phyloP scores from a whole-genome alignment of 139 green algal genomes.

The Picochlorum sp. region DNA sequence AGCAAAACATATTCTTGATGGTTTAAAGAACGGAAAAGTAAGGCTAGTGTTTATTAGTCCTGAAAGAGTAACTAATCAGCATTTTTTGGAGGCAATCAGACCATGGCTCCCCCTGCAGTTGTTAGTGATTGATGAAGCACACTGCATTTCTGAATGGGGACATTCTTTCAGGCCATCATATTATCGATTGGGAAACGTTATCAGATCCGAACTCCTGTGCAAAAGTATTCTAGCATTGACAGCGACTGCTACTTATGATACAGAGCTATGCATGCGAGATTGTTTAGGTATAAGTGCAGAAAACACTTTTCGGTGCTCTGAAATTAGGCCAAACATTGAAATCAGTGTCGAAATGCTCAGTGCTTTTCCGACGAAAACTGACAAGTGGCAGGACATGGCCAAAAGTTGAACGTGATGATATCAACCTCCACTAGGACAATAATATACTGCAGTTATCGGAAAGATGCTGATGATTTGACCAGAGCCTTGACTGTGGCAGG shows the following conservation, averaged over 20 bases:
- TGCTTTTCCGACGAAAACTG: background rate
- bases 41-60: constrained; percentile 83
- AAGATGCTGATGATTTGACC: constrained; percentile 56
- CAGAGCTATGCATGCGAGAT: constrained; percentile 42
- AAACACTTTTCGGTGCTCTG: constrained; percentile 45
- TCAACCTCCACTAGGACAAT: constrained; percentile 37
- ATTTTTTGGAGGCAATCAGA: constrained; percentile 53
- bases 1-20: constrained; percentile 22
- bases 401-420: constrained; percentile 19
- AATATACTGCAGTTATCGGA: constrained; percentile 67
- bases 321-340: constrained; percentile 64
- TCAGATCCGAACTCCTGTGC: constrained; percentile 43
- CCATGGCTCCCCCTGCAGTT: constrained; percentile 36
- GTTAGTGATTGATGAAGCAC: constrained; percentile 78
- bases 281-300: constrained; percentile 42
- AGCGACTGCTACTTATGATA: constrained; percentile 73
- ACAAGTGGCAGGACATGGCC: background rate
- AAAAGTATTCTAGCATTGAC: constrained; percentile 74
- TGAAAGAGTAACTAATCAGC: constrained; percentile 68
- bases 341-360: constrained; percentile 39
- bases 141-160: constrained; percentile 93
- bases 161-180: constrained; percentile 90
- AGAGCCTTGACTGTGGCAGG: constrained; percentile 37
- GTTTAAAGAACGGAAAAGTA: constrained; percentile 32
- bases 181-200: constrained; percentile 60